Percentiles rank a stretch among this genome's conserved stretches.
Evolutionary conservation across 352 stramenopile genomes (phyloP).

Genomic region (Vaucheria bursata): DNA sequence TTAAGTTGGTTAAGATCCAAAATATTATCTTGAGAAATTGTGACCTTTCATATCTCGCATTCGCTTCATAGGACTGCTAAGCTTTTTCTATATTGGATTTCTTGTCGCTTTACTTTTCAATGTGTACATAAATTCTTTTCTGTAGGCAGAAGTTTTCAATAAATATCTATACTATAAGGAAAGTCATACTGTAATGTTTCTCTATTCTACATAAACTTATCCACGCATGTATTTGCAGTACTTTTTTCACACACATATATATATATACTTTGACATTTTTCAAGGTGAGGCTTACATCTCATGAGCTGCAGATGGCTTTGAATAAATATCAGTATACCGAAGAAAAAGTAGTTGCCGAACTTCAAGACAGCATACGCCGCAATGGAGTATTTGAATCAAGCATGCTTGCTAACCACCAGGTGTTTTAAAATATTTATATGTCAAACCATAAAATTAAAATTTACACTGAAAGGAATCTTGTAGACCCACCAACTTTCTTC

Average conservation of each 20-base stretch:
- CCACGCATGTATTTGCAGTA: neutral
- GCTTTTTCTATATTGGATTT: too few species aligned
- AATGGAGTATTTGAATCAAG: slow-evolving; percentile 6
- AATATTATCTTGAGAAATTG: too few species aligned
- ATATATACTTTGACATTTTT: neutral
- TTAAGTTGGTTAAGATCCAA: too few species aligned
- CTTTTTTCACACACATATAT: neutral
- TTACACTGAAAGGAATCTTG: neutral
- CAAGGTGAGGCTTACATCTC: neutral
- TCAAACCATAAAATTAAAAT: neutral
- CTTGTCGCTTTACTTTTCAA: too few species aligned
- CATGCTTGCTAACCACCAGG: neutral
- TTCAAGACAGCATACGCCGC: neutral
- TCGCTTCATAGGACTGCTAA: too few species aligned
- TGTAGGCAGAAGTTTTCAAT: neutral
- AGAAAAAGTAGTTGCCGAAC: neutral
- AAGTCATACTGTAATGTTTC: neutral
- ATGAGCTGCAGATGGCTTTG: neutral
- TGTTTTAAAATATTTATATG: neutral
- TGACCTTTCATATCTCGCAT: too few species aligned
- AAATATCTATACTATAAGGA: neutral
- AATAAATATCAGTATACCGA: slow-evolving; percentile 1
- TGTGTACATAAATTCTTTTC: too few species aligned
- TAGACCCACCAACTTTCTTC: neutral
- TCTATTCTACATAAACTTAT: neutral